These are phyloP conservation scores for Arachis monticola DNA, from an alignment of 331 rosid genomes.

Conservation along the genomic window DNA sequence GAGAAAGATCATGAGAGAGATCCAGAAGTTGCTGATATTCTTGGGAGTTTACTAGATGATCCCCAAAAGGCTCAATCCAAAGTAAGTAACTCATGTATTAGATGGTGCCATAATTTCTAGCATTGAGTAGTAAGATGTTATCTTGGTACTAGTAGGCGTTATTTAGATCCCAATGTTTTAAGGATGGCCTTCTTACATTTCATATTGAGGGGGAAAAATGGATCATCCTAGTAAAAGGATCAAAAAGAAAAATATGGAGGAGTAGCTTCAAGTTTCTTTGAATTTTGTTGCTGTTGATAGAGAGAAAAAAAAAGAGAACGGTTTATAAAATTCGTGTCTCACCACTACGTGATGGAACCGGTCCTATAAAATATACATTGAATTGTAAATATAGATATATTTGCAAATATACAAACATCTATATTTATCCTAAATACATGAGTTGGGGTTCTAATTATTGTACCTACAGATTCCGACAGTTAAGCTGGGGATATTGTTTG, in stretches of 20 bases:
- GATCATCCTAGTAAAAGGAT: background rate
- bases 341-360: no score
- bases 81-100: conserved; percentile 47
- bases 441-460: no score
- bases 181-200: conserved; percentile 25
- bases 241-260: conserved; percentile 8
- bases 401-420: no score
- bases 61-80: conserved; percentile 80
- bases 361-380: no score
- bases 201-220: background rate
- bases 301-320: no score
- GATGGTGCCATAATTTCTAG: background rate
- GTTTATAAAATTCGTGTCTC: no score
- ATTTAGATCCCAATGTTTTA: conserved; percentile 25
- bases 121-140: background rate
- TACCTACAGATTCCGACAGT: no score
- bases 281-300: background rate
- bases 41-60: conserved; percentile 72
- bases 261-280: conserved; percentile 22
- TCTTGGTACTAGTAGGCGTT: conserved; percentile 7
- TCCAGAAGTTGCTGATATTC: conserved; percentile 85
- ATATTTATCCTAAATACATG: no score
- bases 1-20: conserved; percentile 71
- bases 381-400: no score
- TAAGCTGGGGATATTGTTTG: background rate